Conservation (phyloP, 305 asterid genomes). For the Salvia sclarea region DNA sequence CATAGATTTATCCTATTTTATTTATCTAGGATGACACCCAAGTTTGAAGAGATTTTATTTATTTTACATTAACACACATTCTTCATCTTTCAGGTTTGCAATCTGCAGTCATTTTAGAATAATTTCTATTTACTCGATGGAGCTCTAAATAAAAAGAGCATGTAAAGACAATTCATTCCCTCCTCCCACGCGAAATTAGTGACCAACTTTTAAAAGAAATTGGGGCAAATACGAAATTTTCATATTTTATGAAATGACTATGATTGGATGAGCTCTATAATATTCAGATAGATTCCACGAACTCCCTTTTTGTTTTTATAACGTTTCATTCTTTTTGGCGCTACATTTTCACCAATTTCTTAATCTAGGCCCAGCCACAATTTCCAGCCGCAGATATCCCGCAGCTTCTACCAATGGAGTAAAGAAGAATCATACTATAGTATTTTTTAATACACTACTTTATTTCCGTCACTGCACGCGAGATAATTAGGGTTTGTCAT, state of each 20-base stretch:
- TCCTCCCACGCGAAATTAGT: too few relatives aligned
- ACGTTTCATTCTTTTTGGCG: slow-evolving; percentile 28
- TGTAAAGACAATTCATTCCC: too few relatives aligned
- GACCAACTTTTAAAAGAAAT: not conserved
- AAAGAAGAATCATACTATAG: slow-evolving; percentile 3
- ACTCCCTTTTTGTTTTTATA: slow-evolving; percentile 9
- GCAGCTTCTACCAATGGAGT: slow-evolving; percentile 16
- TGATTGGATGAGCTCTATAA: slow-evolving; percentile 9
- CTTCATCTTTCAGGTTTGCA: too few relatives aligned
- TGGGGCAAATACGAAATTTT: slow-evolving; percentile 14
- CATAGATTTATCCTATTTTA: too few relatives aligned
- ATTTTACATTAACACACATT: too few relatives aligned
- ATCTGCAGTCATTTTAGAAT: too few relatives aligned
- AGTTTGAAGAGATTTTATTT: too few relatives aligned
- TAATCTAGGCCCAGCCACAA: slow-evolving; percentile 28
- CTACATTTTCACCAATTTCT: slow-evolving; percentile 26
- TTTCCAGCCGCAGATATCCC: slow-evolving; percentile 23
- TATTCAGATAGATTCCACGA: slow-evolving; percentile 16
- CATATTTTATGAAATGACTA: not conserved
- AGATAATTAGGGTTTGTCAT: slow-evolving; percentile 34
- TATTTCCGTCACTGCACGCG: slow-evolving; percentile 12
- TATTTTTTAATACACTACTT: not conserved
- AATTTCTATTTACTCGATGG: too few relatives aligned
- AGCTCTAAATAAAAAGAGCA: too few relatives aligned
- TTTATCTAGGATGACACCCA: too few relatives aligned